phyloP scores from a whole-genome alignment of 2,329 filamentous ascomycete species.

The Nemania abortiva region DNA sequence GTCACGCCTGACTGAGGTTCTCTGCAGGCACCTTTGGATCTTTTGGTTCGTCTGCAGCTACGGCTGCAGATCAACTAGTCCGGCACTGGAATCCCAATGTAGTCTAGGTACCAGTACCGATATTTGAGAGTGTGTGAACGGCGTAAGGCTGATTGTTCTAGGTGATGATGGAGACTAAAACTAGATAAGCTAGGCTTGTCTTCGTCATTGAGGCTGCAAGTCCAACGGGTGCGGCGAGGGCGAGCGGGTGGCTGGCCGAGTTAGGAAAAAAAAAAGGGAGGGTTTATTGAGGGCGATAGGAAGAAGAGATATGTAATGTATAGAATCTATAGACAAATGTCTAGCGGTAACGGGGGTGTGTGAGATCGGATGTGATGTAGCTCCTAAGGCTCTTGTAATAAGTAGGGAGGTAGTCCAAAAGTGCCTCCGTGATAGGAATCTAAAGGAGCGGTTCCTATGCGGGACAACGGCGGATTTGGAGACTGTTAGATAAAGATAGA shows the following conservation, averaged over 20 bases:
- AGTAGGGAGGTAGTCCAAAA: slow-evolving; percentile 21
- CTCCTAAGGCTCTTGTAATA: slow-evolving; percentile 22
- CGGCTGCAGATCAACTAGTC: slow-evolving; percentile 33
- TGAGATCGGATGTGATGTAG: slow-evolving; percentile 27
- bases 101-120: slow-evolving; percentile 32
- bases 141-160: slow-evolving; percentile 52
- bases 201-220: slow-evolving; percentile 63
- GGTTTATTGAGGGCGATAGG: slow-evolving; percentile 11
- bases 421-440: slow-evolving; percentile 35
- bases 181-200: slow-evolving; percentile 70
- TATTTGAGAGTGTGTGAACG: slow-evolving; percentile 24
- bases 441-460: slow-evolving; percentile 14
- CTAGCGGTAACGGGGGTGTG: slow-evolving; percentile 32
- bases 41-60: slow-evolving; percentile 36
- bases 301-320: slow-evolving; percentile 11
- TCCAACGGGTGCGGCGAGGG: slow-evolving; percentile 20
- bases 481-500: slow-evolving; percentile 7
- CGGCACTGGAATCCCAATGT: slow-evolving; percentile 32
- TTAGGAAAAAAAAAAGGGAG: slow-evolving; percentile 12
- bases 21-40: slow-evolving; percentile 38
- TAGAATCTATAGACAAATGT: slow-evolving; percentile 19
- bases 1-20: slow-evolving; percentile 33
- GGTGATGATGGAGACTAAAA: slow-evolving; percentile 66
- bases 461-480: slow-evolving; percentile 18
- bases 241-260: slow-evolving; percentile 1